Percentiles rank a stretch among this genome's conserved stretches.
phyloP scores from a whole-genome alignment of 2,329 filamentous ascomycete species.

The Hymenoscyphus occultus region DNA sequence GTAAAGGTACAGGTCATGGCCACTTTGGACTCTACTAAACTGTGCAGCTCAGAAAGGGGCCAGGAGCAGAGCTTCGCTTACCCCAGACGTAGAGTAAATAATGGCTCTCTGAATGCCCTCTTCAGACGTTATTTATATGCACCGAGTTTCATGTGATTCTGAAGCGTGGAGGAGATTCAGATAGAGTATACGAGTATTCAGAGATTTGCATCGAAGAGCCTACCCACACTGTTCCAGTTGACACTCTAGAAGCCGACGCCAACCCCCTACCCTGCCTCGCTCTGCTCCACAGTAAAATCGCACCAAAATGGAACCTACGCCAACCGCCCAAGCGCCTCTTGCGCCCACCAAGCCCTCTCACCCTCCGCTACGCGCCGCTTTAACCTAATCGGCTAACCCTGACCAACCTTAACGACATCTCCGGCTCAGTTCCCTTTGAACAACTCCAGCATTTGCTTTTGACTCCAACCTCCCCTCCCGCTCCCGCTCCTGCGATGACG shows the following conservation, averaged over 20 bases:
- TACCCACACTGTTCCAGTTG: not conserved
- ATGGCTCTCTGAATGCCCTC: not conserved
- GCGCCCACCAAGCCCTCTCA: not conserved
- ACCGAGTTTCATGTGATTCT: not conserved
- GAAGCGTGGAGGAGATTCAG: not conserved
- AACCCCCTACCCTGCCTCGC: too few relatives aligned
- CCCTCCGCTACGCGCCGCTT: not conserved
- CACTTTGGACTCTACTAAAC: not conserved
- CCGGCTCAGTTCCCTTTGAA: conserved; percentile 11
- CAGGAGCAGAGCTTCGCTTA: not conserved
- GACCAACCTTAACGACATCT: conserved; percentile 9
- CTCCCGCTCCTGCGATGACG: conserved; percentile 22
- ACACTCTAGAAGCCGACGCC: too few relatives aligned
- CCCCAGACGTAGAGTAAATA: not conserved
- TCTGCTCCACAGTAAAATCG: not conserved
- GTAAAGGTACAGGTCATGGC: not conserved
- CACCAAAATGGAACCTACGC: too few relatives aligned
- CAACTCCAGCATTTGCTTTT: conserved; percentile 11
- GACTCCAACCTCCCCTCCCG: conserved; percentile 7
- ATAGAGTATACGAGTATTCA: not conserved
- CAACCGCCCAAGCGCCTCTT: too few relatives aligned
- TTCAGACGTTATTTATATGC: not conserved
- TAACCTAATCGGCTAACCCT: not conserved
- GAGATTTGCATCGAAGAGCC: not conserved
- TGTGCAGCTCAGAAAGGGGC: not conserved